phyloP scores from a whole-genome alignment of 129 eudicot species.

The Ambrosia trifida region DNA sequence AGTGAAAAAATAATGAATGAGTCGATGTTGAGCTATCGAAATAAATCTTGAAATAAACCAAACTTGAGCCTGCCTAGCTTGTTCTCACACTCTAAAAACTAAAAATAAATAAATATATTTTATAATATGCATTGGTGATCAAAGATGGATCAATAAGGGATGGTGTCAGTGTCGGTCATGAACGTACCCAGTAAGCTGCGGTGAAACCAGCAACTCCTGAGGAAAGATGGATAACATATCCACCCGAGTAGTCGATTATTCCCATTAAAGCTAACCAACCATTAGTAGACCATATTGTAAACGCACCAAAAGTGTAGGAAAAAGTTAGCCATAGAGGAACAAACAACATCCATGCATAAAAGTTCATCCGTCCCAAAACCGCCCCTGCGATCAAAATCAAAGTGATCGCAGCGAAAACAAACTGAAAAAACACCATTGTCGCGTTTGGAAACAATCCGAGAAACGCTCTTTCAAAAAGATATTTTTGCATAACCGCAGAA shows the following conservation, averaged over 20 bases:
- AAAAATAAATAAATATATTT: too few species aligned
- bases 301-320: constrained; percentile 55
- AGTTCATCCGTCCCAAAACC: constrained; percentile 55
- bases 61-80: too few species aligned
- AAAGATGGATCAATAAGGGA: too few species aligned
- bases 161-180: too few species aligned
- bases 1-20: too few species aligned
- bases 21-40: too few species aligned
- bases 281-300: constrained; percentile 42
- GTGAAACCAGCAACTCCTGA: constrained; percentile 62
- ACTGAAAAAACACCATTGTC: constrained; percentile 60
- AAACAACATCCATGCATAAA: constrained; percentile 61
- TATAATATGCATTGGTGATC: too few species aligned
- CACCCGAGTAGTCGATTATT: constrained; percentile 56
- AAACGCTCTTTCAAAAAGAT: constrained; percentile 24
- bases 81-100: too few species aligned
- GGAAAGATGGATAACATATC: constrained; percentile 55
- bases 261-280: constrained; percentile 47
- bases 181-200: constrained; percentile 47
- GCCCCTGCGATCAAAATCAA: constrained; percentile 58
- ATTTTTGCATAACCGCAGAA: constrained; percentile 29
- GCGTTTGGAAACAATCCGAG: constrained; percentile 39
- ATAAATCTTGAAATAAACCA: too few species aligned
- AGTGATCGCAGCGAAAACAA: constrained; percentile 55
- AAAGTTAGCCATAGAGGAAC: constrained; percentile 58